A percentile compares a stretch with the other conserved stretches of the same genome.
Evolutionary conservation across 805 yeast genomes (phyloP).

Genomic region (Wickerhamomyces ciferrii): DNA sequence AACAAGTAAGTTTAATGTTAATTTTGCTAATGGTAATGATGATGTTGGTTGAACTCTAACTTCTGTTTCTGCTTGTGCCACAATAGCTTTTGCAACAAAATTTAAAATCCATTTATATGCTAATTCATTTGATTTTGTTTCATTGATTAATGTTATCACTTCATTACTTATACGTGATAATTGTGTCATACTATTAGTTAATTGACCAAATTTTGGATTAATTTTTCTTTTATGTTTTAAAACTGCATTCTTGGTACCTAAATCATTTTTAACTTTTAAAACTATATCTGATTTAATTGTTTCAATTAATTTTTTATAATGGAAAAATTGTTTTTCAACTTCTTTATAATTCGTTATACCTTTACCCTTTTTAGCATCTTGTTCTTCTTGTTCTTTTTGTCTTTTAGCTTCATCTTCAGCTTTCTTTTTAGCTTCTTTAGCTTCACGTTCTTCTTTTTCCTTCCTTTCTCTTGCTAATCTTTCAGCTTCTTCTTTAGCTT

Average conservation of each 20-base stretch:
- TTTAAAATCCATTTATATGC: constrained; percentile 74
- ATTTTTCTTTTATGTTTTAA: constrained; percentile 66
- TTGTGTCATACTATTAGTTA: constrained; percentile 68
- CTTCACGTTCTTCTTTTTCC: constrained; percentile 8
- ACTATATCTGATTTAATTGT: constrained; percentile 59
- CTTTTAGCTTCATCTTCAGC: constrained; percentile 13
- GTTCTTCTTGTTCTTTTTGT: constrained; percentile 10
- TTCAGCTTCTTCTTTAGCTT: constrained; percentile 17
- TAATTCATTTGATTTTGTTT: constrained; percentile 41
- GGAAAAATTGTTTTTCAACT: constrained; percentile 38
- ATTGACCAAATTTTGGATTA: constrained; percentile 88
- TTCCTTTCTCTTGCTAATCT: constrained; percentile 6
- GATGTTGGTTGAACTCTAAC: constrained; percentile 73
- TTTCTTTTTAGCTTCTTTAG: constrained; percentile 3
- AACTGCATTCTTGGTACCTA: constrained; percentile 47
- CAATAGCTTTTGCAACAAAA: constrained; percentile 77
- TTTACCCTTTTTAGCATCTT: constrained; percentile 18
- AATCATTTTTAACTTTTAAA: constrained; percentile 46
- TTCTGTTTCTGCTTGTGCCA: constrained; percentile 91
- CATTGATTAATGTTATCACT: constrained; percentile 41
- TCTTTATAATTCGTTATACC: constrained; percentile 28
- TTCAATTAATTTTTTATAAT: constrained; percentile 45
- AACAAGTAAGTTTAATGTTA: constrained; percentile 51
- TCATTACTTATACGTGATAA: constrained; percentile 46
- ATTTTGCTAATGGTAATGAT: constrained; percentile 72